Base-by-base conservation (phyloP, 768 basidiomycete species). In the Naganishia antarctica region DNA sequence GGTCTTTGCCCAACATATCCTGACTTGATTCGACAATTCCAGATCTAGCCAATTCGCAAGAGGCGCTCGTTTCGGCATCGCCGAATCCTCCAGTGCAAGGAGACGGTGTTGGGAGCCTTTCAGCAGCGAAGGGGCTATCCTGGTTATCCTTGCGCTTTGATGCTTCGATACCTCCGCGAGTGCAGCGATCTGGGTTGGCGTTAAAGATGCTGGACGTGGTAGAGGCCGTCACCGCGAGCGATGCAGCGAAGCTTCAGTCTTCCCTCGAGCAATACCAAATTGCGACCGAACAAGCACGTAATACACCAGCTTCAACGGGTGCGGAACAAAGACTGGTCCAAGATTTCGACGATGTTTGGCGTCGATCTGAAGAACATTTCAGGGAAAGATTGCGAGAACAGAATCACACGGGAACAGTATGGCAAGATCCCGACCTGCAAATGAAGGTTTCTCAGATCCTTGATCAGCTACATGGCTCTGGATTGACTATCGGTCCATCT, bases 131-230 rank as follows among this genome's bases (percentile, higher is more conserved):
- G 23, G 26, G 11, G 9, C n/a, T 40, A 23, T 15, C 37, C 21
- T 57, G 53, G 53, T 26, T 57, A 8, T 23, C 31, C 16, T 40
- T 57, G 21, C 28, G 40, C 23, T 34, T 57, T 21, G 53, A 57
- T 37, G 53, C 37, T 2, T 40, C 37, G 13, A 26, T 57, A 3
- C 53, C 53, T 11, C 34, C 32, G 34, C 53, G 40, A 16, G 53
- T 57, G 8, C 53, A 34, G 7, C 31, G 18, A 25, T 57, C 37
- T 12, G 53, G n/a, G 2, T 57, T 32, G 53, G 37, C 32, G 26
- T 25, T 57, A 5, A 57, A 57, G 53, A 34, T 57, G 8, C n/a
- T 57, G 53, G 53, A 57, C 13, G 37, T 57, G 23, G 53, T 37
- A 21, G 11, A 57, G 21, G 53, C 37, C n/a, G 53, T 57, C 53